These are phyloP conservation scores for Cystobasidiopsis lactophilus DNA, from an alignment of 768 basidiomycete genomes.

Conservation along the genomic window DNA sequence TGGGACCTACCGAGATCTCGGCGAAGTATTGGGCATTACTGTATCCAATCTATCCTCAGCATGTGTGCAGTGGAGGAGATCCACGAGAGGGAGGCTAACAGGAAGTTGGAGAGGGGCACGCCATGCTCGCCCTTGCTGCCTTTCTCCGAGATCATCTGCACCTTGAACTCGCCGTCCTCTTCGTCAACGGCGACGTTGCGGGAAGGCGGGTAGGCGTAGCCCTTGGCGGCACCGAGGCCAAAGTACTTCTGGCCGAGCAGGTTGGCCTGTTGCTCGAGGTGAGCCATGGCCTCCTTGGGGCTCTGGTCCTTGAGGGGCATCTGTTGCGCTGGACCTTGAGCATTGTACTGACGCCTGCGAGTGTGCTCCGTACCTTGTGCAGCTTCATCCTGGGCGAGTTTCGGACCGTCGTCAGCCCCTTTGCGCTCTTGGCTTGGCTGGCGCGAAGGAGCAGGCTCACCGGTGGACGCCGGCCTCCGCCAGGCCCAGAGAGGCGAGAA, in stretches of 20 bases:
- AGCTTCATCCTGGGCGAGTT: conserved; percentile 51
- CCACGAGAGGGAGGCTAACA: no score
- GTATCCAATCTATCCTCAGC: no score
- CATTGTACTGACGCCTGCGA: no score
- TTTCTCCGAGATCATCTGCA: conserved; percentile 22
- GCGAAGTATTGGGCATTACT: conserved; percentile 90
- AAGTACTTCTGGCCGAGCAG: conserved; percentile 43
- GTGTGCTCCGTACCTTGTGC: no score
- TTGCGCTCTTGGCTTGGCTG: no score
- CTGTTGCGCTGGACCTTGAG: no score
- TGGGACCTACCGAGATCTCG: conserved; percentile 55
- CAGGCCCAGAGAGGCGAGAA: not conserved
- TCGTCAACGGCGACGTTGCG: conserved; percentile 34
- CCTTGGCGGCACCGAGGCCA: conserved; percentile 27
- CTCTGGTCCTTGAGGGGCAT: conserved; percentile 39
- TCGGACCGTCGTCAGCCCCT: not conserved
- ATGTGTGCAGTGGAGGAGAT: no score
- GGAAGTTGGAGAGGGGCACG: conserved; percentile 80
- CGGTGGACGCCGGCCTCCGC: conserved; percentile 21
- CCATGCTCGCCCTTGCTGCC: conserved; percentile 52
- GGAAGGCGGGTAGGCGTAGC: conserved; percentile 36
- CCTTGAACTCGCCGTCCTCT: conserved; percentile 26
- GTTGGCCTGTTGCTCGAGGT: conserved; percentile 79
- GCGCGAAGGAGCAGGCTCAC: conserved; percentile 18
- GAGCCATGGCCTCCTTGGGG: conserved; percentile 44